Base-by-base conservation (phyloP, 2,329 filamentous ascomycete species). In the Fusarium heterosporum region DNA sequence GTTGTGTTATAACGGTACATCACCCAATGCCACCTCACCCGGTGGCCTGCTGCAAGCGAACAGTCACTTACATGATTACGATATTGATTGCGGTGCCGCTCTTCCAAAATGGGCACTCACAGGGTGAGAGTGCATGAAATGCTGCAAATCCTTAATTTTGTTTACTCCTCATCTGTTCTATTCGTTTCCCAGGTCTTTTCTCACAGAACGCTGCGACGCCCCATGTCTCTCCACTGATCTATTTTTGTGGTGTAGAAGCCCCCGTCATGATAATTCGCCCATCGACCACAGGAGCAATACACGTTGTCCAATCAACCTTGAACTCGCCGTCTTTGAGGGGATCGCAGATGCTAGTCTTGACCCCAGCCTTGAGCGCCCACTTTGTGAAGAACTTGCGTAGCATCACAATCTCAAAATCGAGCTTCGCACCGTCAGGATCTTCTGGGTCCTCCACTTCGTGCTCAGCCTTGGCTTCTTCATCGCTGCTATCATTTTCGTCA, bases 241-340 rank as follows among this genome's bases (percentile, higher is more conserved):
- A 53, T 43, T 53, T 49, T 51, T 53, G 16, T 22, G 55, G 49
- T 38, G 40, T 49, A 50, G 56, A 72, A 55, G 55, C 65, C 28
- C 61, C 72, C 4, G 84, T 73, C 75, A 84, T 84, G 30, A 75
- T 76, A 40, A 97, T 96, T 46, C 93, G 85, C 2, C 92, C 93
- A 75, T 97, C 93, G 10, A 95, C 63, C 56, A 85, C 85, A 1
- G 93, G 93, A 55, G 90, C 87, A 76, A 97, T 94, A 3, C 92
- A 90, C 63, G 86, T 87, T 10, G 92, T 95, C 93, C 93, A 97
- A 66, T 90, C 85, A 30, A 90, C 88, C 49, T 88, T 85, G 42
- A 82, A 82, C 61, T 89, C 88, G 1, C 81, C 84, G 49, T 88
- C 82, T 57, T 84, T 82, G 60, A 92, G 84, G 16, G 85, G 83